Base-by-base conservation (phyloP, 352 stramenopile genomes). In the Elongisporangium prolatum region DNA sequence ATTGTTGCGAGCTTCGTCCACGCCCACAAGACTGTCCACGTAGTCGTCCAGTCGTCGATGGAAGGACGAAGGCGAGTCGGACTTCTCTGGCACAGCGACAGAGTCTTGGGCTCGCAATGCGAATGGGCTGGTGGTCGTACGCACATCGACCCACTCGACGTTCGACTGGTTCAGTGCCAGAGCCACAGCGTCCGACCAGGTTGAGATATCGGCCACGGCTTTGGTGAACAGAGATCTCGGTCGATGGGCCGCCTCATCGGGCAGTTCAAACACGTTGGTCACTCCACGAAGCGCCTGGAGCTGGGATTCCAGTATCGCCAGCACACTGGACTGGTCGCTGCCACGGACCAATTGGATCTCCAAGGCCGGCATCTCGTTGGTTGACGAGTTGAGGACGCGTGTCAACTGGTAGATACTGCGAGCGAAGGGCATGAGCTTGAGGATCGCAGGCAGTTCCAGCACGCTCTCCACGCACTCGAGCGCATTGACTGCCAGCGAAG, bases 361-460 rank as follows among this genome's bases (percentile, higher is more conserved):
- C 69, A 92, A 73, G 8, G 69, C 63, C 17, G 84, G 84, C 3
- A 71, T 65, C 14, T 61, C 59, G 2, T 65, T 48, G 2, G 66
- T 68, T n/a, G 52, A n/a, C 8, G 61, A 59, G 2, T 28, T 50
- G 6, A 51, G 37, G 22, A 44, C 49, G 28, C 25, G 47, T 50
- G 63, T 28, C 52, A 84, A 50, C 37, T 86, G 74, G 11, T 61
- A 61, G 48, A 72, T 64, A 40, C 72, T 87, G 24, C 78, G 64
- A 5, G 78, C 78, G 18, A 94, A 87, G 11, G 84, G 84, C 67
- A 86, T 72, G 18, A 94, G 63, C 61, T 92, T 94, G 52, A 91
- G 60, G 48, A 93, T 72, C 21, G 67, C 47, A 6, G 77, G 77
- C 21, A 89, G 47, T 37, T 75, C 56, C 40, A 80, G 56, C 25